Conservation (phyloP, 116 monocot genomes). For the Iris pallida region DNA sequence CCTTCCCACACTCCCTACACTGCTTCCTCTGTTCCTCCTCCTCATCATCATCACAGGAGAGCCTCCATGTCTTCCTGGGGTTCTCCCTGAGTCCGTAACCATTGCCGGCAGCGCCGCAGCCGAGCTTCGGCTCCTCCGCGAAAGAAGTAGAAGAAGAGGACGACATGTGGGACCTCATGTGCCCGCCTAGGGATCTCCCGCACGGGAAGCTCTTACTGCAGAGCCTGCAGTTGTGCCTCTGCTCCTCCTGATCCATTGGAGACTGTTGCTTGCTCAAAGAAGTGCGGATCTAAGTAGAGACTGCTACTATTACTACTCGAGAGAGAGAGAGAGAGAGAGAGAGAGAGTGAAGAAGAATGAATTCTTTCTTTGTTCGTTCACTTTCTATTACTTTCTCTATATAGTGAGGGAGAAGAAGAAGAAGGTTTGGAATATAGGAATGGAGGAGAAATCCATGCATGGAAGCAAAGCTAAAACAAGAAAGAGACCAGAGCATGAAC, state of each 20-base stretch:
- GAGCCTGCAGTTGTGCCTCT: conserved; percentile 36
- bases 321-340: neutral
- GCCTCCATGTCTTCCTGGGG: conserved; percentile 38
- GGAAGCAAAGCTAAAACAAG: conserved; percentile 29
- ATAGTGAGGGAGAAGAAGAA: neutral
- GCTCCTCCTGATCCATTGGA: conserved; percentile 5
- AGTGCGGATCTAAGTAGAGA: neutral
- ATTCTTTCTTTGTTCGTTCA: neutral
- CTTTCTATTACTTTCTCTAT: neutral
- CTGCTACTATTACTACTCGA: neutral
- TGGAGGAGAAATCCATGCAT: conserved; percentile 45
- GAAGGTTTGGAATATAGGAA: neutral
- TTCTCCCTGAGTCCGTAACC: conserved; percentile 53
- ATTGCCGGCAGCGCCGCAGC: conserved; percentile 7
- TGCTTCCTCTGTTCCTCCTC: neutral
- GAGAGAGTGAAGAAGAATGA: neutral
- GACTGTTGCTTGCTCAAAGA: neutral
- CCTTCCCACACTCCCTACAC: conserved; percentile 32
- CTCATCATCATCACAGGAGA: neutral
- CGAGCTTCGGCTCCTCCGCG: neutral
- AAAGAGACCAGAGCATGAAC: neutral
- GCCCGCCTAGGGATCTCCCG: conserved; percentile 55
- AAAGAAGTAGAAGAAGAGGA: neutral
- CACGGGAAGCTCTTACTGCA: conserved; percentile 46
- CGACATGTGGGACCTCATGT: conserved; percentile 59